Percentiles rank a stretch among this genome's conserved stretches.
phyloP scores from a whole-genome alignment of 2,329 filamentous ascomycete species.

The Elsinoe australis region DNA sequence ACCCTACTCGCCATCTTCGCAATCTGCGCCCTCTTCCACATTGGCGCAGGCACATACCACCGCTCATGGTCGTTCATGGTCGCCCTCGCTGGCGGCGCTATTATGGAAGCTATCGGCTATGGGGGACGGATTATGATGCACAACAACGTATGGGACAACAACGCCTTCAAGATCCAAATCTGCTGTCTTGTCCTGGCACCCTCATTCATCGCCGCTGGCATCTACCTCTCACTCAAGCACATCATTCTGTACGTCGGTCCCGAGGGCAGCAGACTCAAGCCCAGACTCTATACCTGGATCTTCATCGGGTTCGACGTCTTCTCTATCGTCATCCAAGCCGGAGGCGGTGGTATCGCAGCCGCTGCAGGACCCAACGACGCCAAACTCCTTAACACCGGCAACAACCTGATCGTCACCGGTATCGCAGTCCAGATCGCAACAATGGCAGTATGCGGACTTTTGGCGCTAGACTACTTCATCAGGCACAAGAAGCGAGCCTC shows the following conservation, averaged over 20 bases:
- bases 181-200: conserved; percentile 39
- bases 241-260: conserved; percentile 39
- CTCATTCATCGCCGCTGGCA: conserved; percentile 40
- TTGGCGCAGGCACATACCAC: conserved; percentile 30
- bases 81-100: conserved; percentile 34
- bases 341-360: conserved; percentile 38
- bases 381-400: conserved; percentile 33
- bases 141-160: conserved; percentile 34
- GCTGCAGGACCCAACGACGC: conserved; percentile 24
- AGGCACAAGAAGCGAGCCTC: conserved; percentile 18
- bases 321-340: conserved; percentile 40
- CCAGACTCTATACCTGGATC: conserved; percentile 42
- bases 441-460: conserved; percentile 36
- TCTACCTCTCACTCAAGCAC: conserved; percentile 43
- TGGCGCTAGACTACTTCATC: conserved; percentile 36
- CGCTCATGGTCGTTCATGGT: conserved; percentile 36
- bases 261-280: conserved; percentile 35
- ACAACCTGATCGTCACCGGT: conserved; percentile 41
- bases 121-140: conserved; percentile 37
- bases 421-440: conserved; percentile 40
- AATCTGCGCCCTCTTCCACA: conserved; percentile 31
- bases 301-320: conserved; percentile 45
- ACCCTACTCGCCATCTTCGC: conserved; percentile 34
- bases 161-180: conserved; percentile 38
- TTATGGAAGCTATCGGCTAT: conserved; percentile 39